A percentile compares a stretch with the other conserved stretches of the same genome.
Evolutionary conservation across 306 rosid genomes (phyloP).

Genomic region (Dryas octopetala): DNA sequence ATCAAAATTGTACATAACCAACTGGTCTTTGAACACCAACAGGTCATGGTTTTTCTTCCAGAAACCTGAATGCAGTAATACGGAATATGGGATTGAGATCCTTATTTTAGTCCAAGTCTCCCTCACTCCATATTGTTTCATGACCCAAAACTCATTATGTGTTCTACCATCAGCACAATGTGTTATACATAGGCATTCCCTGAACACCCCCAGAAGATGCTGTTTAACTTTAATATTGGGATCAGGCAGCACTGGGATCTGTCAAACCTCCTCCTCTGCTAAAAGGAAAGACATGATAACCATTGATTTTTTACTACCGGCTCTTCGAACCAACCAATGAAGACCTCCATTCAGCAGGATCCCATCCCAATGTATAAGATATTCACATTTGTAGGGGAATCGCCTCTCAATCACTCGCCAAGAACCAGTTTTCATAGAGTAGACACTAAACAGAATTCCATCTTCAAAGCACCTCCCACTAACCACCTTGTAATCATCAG

Average conservation of each 20-base stretch:
- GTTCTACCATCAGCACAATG: too few relatives aligned
- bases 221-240: too few relatives aligned
- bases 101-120: slow-evolving; percentile 8
- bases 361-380: background rate
- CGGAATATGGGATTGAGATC: background rate
- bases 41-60: background rate
- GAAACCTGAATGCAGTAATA: too few relatives aligned
- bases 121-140: background rate
- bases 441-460: background rate
- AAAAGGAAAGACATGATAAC: background rate
- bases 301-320: background rate
- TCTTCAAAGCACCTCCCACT: too few relatives aligned
- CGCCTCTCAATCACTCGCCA: background rate
- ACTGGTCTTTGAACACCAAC: background rate
- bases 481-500: background rate
- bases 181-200: background rate
- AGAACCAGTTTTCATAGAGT: background rate
- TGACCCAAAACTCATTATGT: background rate
- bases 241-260: background rate
- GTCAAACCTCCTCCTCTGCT: background rate
- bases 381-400: background rate
- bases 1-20: background rate
- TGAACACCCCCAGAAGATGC: background rate
- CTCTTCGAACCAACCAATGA: background rate
- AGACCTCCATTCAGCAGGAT: background rate